phyloP scores from a whole-genome alignment of 495 filamentous ascomycete genomes.

The Massariosphaeria phaeospora region DNA sequence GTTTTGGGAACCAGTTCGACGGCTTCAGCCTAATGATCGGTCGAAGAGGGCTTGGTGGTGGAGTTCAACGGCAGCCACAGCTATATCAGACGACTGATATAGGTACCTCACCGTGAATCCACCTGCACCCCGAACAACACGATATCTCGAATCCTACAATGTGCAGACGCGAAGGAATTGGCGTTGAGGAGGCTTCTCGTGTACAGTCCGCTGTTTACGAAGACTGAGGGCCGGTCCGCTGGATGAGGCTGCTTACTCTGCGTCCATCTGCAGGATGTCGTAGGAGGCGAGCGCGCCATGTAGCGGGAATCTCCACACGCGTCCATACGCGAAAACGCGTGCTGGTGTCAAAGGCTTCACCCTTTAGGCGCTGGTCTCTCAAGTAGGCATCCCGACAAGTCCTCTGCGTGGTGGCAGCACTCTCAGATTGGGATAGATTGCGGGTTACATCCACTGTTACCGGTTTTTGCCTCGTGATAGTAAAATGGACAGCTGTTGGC shows the following conservation, averaged over 20 bases:
- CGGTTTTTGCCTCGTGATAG: conserved; percentile 7
- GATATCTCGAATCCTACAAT: conserved; percentile 21
- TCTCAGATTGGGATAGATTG: background rate
- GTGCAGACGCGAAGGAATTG: background rate
- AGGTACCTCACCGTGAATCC: background rate
- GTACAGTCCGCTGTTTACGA: conserved; percentile 2
- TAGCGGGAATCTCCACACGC: conserved; percentile 12
- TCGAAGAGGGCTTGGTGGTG: conserved; percentile 15
- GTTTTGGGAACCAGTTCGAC: conserved; percentile 6
- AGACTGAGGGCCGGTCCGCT: conserved; percentile 24
- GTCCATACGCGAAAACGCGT: background rate
- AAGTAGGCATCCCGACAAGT: background rate
- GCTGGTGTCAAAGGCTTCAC: conserved; percentile 9
- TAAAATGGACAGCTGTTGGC: conserved; percentile 3
- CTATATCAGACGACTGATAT: conserved; percentile 18
- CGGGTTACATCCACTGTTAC: conserved; percentile 1
- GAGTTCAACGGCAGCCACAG: conserved; percentile 22
- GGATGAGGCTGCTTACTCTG: conserved; percentile 24
- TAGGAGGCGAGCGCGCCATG: conserved; percentile 19
- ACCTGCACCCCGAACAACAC: no score
- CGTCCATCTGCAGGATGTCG: conserved; percentile 13
- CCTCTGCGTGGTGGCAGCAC: conserved; percentile 1
- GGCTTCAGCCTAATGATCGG: conserved; percentile 20
- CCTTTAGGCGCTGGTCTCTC: background rate
- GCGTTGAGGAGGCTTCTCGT: background rate